Conservation (phyloP, 371 early-diverging fungal genomes). For the Basidiobolus meristosporus region DNA sequence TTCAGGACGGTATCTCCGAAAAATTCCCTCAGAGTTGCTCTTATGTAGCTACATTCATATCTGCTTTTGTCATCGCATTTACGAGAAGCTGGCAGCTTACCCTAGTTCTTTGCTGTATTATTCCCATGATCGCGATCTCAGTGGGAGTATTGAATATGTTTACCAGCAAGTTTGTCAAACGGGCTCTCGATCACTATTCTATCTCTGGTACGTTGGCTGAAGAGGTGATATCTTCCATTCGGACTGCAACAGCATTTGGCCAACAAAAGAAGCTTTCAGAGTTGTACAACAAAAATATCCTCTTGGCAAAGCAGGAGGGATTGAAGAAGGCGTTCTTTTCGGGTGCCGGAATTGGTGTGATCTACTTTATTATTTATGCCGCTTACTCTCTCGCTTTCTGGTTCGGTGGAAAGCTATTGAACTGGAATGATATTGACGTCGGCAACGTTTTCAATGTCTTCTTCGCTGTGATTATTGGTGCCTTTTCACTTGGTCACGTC, state of each 20-base stretch:
- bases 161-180: slow-evolving; percentile 21
- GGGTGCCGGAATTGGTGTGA: slow-evolving; percentile 31
- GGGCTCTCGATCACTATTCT: slow-evolving; percentile 32
- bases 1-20: slow-evolving; percentile 75
- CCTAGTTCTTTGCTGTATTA: slow-evolving; percentile 30
- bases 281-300: slow-evolving; percentile 31
- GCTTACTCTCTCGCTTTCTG: slow-evolving; percentile 45
- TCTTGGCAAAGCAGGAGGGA: slow-evolving; percentile 27
- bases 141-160: slow-evolving; percentile 35
- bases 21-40: slow-evolving; percentile 59
- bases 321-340: slow-evolving; percentile 21
- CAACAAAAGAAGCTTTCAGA: slow-evolving; percentile 43
- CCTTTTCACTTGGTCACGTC: background rate
- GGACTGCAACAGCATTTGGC: slow-evolving; percentile 76
- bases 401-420: slow-evolving; percentile 28
- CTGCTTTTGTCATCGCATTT: slow-evolving; percentile 79
- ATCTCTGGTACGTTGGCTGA: slow-evolving; percentile 51
- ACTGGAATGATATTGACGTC: slow-evolving; percentile 13
- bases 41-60: slow-evolving; percentile 47
- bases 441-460: slow-evolving; percentile 25
- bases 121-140: slow-evolving; percentile 10
- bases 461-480: slow-evolving; percentile 23
- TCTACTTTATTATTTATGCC: slow-evolving; percentile 39
- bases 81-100: slow-evolving; percentile 70
- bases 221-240: slow-evolving; percentile 67